phyloP scores from a whole-genome alignment of 2,329 filamentous ascomycete species.

The Fusarium protoensiforme region DNA sequence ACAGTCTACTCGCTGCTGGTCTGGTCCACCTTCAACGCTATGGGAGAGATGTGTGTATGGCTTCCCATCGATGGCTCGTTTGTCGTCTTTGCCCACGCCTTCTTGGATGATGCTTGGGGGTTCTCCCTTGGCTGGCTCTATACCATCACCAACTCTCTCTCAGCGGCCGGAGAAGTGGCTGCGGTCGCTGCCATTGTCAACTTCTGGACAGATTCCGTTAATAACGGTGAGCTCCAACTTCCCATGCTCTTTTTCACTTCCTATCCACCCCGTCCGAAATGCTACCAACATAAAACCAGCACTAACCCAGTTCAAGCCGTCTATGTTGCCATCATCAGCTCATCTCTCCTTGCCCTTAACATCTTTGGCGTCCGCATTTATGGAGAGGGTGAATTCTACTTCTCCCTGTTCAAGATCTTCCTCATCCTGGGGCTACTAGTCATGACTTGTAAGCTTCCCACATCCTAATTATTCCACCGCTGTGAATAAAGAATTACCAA shows the following conservation, averaged over 20 bases:
- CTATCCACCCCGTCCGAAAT: neutral
- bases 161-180: constrained; percentile 54
- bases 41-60: constrained; percentile 67
- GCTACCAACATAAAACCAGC: neutral
- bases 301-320: neutral
- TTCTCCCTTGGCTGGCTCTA: constrained; percentile 63
- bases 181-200: constrained; percentile 55
- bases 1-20: constrained; percentile 54
- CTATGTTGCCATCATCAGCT: constrained; percentile 48
- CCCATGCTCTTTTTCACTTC: neutral
- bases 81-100: constrained; percentile 63
- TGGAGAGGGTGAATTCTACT: constrained; percentile 57
- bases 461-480: neutral
- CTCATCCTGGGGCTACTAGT: constrained; percentile 62
- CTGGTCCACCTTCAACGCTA: constrained; percentile 53
- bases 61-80: constrained; percentile 65
- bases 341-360: constrained; percentile 56
- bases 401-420: constrained; percentile 63
- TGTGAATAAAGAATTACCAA: neutral
- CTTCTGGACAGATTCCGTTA: constrained; percentile 52
- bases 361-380: constrained; percentile 34
- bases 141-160: constrained; percentile 55
- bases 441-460: constrained; percentile 57
- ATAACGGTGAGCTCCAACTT: constrained; percentile 30
- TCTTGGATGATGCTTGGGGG: constrained; percentile 65